Conservation (phyloP, 148 eudicot species). For the Camellia sinensis region DNA sequence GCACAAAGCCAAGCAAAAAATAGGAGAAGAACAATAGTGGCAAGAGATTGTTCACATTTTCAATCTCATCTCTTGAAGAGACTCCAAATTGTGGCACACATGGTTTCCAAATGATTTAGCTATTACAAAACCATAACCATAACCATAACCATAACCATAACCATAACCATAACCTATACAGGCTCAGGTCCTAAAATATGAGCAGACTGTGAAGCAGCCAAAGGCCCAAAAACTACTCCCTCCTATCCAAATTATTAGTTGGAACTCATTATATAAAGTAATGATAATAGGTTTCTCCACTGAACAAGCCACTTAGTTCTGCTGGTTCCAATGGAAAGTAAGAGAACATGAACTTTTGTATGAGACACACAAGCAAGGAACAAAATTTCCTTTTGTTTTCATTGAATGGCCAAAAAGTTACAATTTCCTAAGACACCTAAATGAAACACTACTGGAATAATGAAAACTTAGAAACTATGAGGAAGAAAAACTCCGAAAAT, state of each 20-base stretch:
- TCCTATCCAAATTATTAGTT: neutral
- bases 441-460: too few relatives aligned
- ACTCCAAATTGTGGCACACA: neutral
- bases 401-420: too few relatives aligned
- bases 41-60: neutral
- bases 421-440: too few relatives aligned
- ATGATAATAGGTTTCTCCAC: neutral
- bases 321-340: neutral
- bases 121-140: neutral
- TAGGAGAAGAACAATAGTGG: neutral
- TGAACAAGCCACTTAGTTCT: neutral
- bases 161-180: neutral
- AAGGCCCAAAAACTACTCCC: neutral
- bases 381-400: neutral
- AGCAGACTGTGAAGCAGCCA: neutral
- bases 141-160: neutral
- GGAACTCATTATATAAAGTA: neutral
- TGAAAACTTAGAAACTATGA: too few relatives aligned
- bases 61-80: neutral
- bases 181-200: neutral
- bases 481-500: too few relatives aligned
- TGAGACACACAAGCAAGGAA: too few relatives aligned
- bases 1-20: neutral
- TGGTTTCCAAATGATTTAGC: slow-evolving; percentile 1
- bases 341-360: neutral